Percentiles rank a stretch among this genome's conserved stretches.
phyloP scores from a whole-genome alignment of 2,329 filamentous ascomycete genomes.

The Cercospora nicotianae region DNA sequence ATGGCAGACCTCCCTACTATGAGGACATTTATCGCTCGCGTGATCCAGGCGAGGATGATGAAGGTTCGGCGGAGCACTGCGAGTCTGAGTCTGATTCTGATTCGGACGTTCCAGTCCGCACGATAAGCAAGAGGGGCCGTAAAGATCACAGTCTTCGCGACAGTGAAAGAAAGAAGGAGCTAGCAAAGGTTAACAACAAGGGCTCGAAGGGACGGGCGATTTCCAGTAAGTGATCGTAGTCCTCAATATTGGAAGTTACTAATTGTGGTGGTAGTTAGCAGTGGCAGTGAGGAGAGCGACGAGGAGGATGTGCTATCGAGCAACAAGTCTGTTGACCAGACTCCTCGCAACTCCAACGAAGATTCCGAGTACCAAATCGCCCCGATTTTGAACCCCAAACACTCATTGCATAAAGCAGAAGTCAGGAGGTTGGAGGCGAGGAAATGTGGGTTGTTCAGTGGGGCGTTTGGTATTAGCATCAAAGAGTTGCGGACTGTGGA shows the following conservation, averaged over 20 bases:
- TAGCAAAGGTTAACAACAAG: background rate
- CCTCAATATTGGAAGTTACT: background rate
- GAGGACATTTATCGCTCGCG: slow-evolving; percentile 28
- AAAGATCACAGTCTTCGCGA: background rate
- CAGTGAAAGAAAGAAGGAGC: background rate
- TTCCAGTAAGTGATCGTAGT: background rate
- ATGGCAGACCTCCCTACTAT: slow-evolving; percentile 21
- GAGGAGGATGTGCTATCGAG: background rate
- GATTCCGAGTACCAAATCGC: slow-evolving; percentile 15
- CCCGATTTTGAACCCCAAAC: slow-evolving; percentile 21
- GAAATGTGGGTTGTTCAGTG: slow-evolving; percentile 20
- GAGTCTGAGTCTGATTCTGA: slow-evolving; percentile 29
- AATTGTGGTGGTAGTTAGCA: background rate
- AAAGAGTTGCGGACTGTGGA: background rate
- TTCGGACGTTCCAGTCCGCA: slow-evolving; percentile 19
- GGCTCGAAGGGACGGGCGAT: background rate
- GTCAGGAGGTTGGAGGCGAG: slow-evolving; percentile 22
- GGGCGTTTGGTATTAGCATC: background rate
- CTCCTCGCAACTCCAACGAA: background rate
- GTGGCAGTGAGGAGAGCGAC: background rate
- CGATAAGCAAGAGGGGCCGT: background rate
- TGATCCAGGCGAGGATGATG: slow-evolving; percentile 25
- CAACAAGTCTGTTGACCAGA: background rate
- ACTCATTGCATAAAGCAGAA: slow-evolving; percentile 11
- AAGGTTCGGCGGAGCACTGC: slow-evolving; percentile 24